phyloP scores from a whole-genome alignment of 331 rosid genomes.

The Erythrophleum ivorense region DNA sequence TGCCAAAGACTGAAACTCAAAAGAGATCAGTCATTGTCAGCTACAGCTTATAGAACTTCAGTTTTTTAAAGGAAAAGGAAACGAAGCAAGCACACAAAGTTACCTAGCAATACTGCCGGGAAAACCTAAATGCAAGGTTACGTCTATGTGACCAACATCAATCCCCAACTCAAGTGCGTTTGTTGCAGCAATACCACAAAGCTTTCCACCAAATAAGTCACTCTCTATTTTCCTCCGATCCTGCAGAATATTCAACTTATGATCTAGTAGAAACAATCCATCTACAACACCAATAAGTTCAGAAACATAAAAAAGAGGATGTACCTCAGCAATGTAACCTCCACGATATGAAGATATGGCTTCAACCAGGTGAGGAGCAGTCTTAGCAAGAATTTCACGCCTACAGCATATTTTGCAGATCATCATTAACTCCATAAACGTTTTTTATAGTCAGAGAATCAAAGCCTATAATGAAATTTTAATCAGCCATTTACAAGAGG shows the following conservation, averaged over 20 bases:
- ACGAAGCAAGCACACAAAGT: no score
- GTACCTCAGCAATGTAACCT: conserved; percentile 82
- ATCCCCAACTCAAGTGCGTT: conserved; percentile 98
- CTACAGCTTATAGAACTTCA: no score
- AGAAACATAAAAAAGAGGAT: no score
- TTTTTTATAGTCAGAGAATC: no score
- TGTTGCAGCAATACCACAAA: conserved; percentile 90
- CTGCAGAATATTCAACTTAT: no score
- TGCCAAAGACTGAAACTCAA: conserved; percentile 79
- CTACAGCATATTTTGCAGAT: conserved; percentile 57
- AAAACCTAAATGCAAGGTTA: conserved; percentile 90
- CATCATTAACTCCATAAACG: no score
- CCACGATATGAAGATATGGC: conserved; percentile 80
- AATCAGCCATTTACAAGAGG: no score
- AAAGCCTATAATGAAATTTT: no score
- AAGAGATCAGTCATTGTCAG: no score
- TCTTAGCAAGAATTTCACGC: conserved; percentile 81
- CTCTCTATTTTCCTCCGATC: conserved; percentile 83
- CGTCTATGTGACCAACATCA: conserved; percentile 92
- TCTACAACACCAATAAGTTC: no score
- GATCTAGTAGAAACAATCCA: no score
- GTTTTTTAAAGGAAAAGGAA: no score
- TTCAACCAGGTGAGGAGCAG: conserved; percentile 67
- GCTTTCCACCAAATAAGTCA: conserved; percentile 78
- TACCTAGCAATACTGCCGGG: conserved; percentile 96